A percentile compares a stretch with the other conserved stretches of the same genome.
These are phyloP conservation scores for Entomortierella parvispora DNA, from an alignment of 192 early-diverging fungal genomes.

Conservation along the genomic window DNA sequence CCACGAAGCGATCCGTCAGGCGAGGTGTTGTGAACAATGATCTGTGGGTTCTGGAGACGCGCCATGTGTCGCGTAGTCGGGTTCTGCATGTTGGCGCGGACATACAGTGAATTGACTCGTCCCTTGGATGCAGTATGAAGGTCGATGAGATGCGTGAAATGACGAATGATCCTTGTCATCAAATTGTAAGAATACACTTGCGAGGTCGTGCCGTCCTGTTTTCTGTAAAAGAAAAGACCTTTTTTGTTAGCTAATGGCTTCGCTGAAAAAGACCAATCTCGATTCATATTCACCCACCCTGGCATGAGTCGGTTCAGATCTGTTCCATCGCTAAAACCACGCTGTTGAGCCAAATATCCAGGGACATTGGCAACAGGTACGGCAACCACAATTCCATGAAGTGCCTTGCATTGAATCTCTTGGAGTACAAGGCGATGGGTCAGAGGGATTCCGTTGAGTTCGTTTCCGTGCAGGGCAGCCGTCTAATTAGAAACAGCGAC, in stretches of 20 bases:
- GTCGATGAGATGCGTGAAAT: slow-evolving; percentile 89
- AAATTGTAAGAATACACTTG: slow-evolving; percentile 87
- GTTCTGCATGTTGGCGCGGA: slow-evolving; percentile 88
- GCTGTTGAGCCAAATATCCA: slow-evolving; percentile 80
- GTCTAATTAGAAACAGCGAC: slow-evolving; percentile 58
- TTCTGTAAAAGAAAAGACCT: slow-evolving; percentile 20
- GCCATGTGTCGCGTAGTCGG: slow-evolving; percentile 76
- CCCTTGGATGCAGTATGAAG: slow-evolving; percentile 90
- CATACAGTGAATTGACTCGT: slow-evolving; percentile 88
- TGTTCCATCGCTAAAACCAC: slow-evolving; percentile 88
- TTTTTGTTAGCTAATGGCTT: background rate
- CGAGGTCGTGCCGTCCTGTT: slow-evolving; percentile 76
- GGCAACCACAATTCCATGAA: slow-evolving; percentile 88
- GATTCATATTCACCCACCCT: slow-evolving; percentile 54
- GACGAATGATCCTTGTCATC: slow-evolving; percentile 79
- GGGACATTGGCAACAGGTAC: slow-evolving; percentile 90
- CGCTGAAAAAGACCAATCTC: background rate
- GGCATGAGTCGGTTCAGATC: slow-evolving; percentile 92
- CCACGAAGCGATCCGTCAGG: slow-evolving; percentile 83
- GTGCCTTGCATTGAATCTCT: slow-evolving; percentile 75
- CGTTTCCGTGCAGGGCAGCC: slow-evolving; percentile 92
- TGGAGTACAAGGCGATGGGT: slow-evolving; percentile 85
- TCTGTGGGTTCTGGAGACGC: slow-evolving; percentile 88
- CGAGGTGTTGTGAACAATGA: slow-evolving; percentile 76
- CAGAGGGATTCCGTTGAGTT: slow-evolving; percentile 91